These are phyloP conservation scores for Phytophthora kernoviae DNA, from an alignment of 352 stramenopile genomes.

Conservation along the genomic window DNA sequence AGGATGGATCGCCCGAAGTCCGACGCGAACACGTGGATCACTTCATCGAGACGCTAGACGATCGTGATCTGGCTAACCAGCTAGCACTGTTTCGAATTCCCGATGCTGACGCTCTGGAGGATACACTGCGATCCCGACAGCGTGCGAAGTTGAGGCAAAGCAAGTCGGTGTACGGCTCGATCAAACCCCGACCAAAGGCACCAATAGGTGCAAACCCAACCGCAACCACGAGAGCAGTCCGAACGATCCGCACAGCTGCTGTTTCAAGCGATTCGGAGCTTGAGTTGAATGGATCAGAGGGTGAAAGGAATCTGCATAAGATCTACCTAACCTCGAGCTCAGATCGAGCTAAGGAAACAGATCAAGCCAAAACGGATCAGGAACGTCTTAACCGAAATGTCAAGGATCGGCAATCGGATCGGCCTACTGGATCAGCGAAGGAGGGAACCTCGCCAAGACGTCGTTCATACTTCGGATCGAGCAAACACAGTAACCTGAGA, in stretches of 20 bases:
- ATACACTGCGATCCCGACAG: too few species aligned
- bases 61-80: slow-evolving; percentile 5
- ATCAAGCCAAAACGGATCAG: too few species aligned
- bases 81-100: background rate
- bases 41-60: slow-evolving; percentile 20
- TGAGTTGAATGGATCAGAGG: background rate
- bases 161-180: background rate
- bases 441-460: background rate
- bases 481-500: background rate
- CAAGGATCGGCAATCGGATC: too few species aligned
- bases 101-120: slow-evolving; percentile 6
- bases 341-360: too few species aligned
- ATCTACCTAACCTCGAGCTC: background rate
- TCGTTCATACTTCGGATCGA: background rate
- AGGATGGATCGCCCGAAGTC: background rate
- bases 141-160: background rate
- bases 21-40: slow-evolving; percentile 10
- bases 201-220: too few species aligned
- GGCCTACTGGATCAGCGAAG: background rate
- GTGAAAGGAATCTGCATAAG: background rate
- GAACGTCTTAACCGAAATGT: too few species aligned
- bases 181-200: slow-evolving; percentile 1
- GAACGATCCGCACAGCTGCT: background rate
- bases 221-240: background rate
- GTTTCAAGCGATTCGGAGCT: background rate